Conservation (phyloP, 164 flowering plant genomes). For the Nymphaea thermarum region DNA sequence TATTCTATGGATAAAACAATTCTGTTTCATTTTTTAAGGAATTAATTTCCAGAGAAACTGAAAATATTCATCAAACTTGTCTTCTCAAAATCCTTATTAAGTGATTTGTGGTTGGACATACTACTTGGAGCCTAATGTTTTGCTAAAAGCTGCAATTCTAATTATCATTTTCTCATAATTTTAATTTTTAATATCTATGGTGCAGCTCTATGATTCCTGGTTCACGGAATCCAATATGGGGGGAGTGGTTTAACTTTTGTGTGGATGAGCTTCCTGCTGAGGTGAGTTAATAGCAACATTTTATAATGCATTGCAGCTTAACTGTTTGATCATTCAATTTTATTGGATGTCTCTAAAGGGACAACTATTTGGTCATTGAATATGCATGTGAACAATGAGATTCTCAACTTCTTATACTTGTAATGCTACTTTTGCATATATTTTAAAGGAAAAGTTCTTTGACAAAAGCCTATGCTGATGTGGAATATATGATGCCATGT, state of each 20-base stretch:
- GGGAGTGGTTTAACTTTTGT: constrained; percentile 89
- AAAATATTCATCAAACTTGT: too few species aligned
- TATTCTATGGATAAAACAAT: too few species aligned
- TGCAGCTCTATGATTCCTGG: constrained; percentile 98
- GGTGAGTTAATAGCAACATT: constrained; percentile 25
- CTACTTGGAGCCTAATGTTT: too few species aligned
- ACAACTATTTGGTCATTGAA: background rate
- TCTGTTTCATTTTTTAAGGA: too few species aligned
- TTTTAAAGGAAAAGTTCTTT: background rate
- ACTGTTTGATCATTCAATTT: background rate
- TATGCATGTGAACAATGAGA: background rate
- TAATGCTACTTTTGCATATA: background rate
- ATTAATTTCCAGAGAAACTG: too few species aligned
- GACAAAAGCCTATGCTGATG: too few species aligned
- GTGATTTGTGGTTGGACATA: too few species aligned
- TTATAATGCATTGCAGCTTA: background rate
- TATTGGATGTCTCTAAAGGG: background rate
- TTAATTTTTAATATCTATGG: background rate
- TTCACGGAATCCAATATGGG: constrained; percentile 99
- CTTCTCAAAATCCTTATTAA: too few species aligned
- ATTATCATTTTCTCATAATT: background rate
- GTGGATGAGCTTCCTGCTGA: constrained; percentile 89
- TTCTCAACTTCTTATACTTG: background rate
- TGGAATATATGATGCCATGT: too few species aligned
- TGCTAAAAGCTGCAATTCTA: background rate